phyloP scores from a whole-genome alignment of 2,329 filamentous ascomycete genomes.

The Nemania sp. region DNA sequence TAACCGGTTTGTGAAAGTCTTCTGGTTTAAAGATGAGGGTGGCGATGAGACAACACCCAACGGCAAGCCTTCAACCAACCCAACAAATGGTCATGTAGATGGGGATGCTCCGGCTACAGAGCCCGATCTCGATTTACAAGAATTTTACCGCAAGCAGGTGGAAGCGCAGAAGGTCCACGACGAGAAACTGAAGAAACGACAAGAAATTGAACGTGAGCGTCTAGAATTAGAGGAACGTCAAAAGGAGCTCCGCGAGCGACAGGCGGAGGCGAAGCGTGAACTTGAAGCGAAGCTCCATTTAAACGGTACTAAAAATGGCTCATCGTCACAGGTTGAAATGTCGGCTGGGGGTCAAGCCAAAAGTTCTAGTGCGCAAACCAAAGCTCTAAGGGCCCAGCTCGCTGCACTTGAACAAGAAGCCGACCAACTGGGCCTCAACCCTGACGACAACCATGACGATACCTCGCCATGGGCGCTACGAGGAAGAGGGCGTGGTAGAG shows the following conservation, averaged over 20 bases:
- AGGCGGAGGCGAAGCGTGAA: constrained; percentile 67
- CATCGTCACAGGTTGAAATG: constrained; percentile 29
- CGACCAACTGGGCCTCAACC: constrained; percentile 69
- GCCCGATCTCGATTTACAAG: constrained; percentile 64
- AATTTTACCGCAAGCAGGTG: constrained; percentile 69
- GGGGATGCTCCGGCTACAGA: constrained; percentile 25
- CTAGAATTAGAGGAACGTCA: constrained; percentile 69
- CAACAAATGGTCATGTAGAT: constrained; percentile 37
- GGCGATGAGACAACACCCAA: constrained; percentile 36
- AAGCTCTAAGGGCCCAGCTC: constrained; percentile 70
- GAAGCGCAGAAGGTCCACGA: constrained; percentile 73
- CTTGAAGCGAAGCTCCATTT: constrained; percentile 65
- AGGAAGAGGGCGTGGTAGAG: constrained; percentile 47
- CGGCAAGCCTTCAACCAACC: constrained; percentile 39
- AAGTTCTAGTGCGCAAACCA: constrained; percentile 56
- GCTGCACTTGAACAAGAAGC: constrained; percentile 76
- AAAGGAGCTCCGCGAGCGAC: constrained; percentile 63
- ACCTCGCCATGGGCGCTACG: constrained; percentile 43
- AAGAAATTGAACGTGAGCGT: constrained; percentile 65
- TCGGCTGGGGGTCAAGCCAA: constrained; percentile 33
- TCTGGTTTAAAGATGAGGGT: constrained; percentile 68
- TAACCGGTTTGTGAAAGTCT: constrained; percentile 84
- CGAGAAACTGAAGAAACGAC: constrained; percentile 65
- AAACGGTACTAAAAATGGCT: constrained; percentile 44
- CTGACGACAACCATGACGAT: constrained; percentile 54